phyloP scores from a whole-genome alignment of 768 basidiomycete genomes.

The Hydnomerulius pinastri region DNA sequence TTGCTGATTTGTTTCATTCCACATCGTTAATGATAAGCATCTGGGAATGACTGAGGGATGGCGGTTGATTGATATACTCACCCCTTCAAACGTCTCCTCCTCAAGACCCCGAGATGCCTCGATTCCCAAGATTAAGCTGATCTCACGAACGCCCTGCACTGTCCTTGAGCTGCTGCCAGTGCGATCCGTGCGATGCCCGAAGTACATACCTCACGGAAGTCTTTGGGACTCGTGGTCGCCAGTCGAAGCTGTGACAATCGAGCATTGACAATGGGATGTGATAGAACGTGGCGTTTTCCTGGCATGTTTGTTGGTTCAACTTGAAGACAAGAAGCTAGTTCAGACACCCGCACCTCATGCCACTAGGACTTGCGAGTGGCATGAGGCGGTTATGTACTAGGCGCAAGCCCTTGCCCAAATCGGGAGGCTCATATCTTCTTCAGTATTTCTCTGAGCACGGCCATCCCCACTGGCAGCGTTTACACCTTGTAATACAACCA shows the following conservation, averaged over 20 bases:
- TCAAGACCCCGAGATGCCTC: conserved; percentile 76
- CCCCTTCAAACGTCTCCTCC: conserved; percentile 62
- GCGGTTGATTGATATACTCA: conserved; percentile 35
- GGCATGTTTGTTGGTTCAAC: conserved; percentile 24
- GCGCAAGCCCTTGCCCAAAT: neutral
- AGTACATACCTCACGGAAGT: conserved; percentile 72
- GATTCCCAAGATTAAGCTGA: conserved; percentile 79
- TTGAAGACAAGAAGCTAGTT: neutral
- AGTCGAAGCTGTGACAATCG: conserved; percentile 72
- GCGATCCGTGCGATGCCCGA: neutral
- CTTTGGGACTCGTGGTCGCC: conserved; percentile 60
- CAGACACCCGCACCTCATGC: no score
- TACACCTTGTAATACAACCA: no score
- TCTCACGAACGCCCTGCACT: conserved; percentile 65
- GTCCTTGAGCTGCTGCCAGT: conserved; percentile 3
- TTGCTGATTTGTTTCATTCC: conserved; percentile 43
- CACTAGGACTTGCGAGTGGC: no score
- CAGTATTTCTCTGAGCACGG: no score
- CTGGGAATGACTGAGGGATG: conserved; percentile 5
- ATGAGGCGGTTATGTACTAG: no score
- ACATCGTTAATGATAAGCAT: conserved; percentile 1
- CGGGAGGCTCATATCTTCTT: neutral
- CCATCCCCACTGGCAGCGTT: no score
- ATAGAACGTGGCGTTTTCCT: conserved; percentile 50
- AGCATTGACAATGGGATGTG: conserved; percentile 74